Evolutionary conservation across 371 early-diverging fungal genomes (phyloP).

Genomic region (Mortierella polycephala): DNA sequence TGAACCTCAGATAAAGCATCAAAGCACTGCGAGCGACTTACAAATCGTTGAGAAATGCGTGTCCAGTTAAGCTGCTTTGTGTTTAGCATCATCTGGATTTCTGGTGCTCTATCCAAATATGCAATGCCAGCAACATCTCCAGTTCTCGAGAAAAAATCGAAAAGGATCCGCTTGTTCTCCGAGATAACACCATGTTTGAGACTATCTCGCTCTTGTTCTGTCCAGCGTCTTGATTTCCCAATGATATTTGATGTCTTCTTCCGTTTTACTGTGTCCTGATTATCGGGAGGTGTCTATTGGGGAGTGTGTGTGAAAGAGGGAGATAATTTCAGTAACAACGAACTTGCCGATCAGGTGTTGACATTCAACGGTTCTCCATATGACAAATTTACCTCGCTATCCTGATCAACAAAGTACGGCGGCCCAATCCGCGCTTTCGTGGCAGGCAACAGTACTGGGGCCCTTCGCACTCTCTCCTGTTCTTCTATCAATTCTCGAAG

Average conservation of each 20-base stretch:
- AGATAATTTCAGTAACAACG: neutral
- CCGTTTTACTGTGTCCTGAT: constrained; percentile 54
- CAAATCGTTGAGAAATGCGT: constrained; percentile 70
- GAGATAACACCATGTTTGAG: constrained; percentile 50
- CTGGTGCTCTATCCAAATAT: constrained; percentile 60
- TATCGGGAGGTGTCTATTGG: constrained; percentile 59
- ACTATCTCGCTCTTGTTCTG: constrained; percentile 57
- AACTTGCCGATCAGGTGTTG: neutral
- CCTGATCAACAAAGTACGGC: constrained; percentile 61
- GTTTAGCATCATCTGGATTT: constrained; percentile 63
- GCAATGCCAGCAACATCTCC: constrained; percentile 12
- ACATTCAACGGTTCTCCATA: neutral
- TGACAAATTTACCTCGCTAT: constrained; percentile 37
- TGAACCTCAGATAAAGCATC: neutral
- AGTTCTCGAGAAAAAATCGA: constrained; percentile 28
- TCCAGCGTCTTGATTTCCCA: constrained; percentile 58
- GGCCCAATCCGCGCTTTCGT: constrained; percentile 35
- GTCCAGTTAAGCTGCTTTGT: constrained; percentile 77
- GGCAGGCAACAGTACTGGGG: constrained; percentile 8
- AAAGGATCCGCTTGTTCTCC: constrained; percentile 33
- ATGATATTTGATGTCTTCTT: constrained; percentile 49
- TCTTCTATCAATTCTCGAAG: constrained; percentile 13
- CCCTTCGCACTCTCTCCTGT: constrained; percentile 2
- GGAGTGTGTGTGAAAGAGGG: neutral
- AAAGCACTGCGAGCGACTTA: constrained; percentile 29